phyloP scores from a whole-genome alignment of 2,329 filamentous ascomycete species.

The Pestalotiopsis sp. region DNA sequence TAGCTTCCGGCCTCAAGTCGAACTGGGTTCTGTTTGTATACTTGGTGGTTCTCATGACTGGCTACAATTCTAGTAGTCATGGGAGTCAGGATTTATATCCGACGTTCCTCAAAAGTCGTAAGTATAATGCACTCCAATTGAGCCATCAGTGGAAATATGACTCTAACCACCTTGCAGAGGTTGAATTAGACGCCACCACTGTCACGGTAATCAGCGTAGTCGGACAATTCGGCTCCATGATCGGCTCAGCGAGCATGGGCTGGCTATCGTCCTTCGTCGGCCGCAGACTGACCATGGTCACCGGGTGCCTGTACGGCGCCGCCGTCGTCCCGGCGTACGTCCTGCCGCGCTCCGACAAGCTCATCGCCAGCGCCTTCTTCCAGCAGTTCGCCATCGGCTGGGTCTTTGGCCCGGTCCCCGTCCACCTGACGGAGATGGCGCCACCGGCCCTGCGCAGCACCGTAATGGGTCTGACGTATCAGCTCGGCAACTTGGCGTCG shows the following conservation, averaged over 20 bases:
- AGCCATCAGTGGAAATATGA: neutral
- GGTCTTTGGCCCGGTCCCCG: conserved; percentile 76
- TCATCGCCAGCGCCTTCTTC: conserved; percentile 85
- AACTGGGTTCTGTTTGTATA: conserved; percentile 84
- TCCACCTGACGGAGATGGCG: conserved; percentile 77
- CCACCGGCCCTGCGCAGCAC: conserved; percentile 75
- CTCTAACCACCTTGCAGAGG: conserved; percentile 34
- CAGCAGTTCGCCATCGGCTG: conserved; percentile 80
- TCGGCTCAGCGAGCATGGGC: conserved; percentile 67
- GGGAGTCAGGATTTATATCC: conserved; percentile 69
- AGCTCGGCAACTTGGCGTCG: conserved; percentile 76
- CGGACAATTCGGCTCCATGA: conserved; percentile 71
- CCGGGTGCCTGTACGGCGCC: conserved; percentile 67
- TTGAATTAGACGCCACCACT: conserved; percentile 51
- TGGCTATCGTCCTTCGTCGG: conserved; percentile 72
- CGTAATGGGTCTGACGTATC: conserved; percentile 74
- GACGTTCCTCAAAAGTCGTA: conserved; percentile 58
- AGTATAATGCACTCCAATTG: neutral
- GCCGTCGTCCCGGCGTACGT: conserved; percentile 84
- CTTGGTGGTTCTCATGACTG: conserved; percentile 86
- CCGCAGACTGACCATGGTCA: conserved; percentile 69
- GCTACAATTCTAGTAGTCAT: conserved; percentile 93
- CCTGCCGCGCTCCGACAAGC: conserved; percentile 61
- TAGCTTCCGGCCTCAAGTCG: conserved; percentile 74
- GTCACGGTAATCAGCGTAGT: conserved; percentile 70